Evolutionary conservation across 2,329 filamentous ascomycete genomes (phyloP), one percentile per base, ranked within the genome.

Genomic region (Botrytis deweyae): DNA sequence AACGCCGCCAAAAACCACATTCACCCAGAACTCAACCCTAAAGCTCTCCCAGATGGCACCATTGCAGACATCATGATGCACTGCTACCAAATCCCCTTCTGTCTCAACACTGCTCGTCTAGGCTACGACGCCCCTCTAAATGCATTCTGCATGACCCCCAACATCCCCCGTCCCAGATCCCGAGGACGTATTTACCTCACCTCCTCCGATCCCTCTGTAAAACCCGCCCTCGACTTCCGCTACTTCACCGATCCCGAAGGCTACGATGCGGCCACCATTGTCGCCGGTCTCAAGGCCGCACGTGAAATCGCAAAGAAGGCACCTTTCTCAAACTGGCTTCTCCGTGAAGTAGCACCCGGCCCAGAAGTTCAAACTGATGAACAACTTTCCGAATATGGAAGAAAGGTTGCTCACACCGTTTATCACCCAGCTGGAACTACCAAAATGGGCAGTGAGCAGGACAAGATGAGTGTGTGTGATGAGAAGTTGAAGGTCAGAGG

Each of bases 41-140:
- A 77, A 29, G 83, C 81, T 9, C 80, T 88, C 59, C 82, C 84
- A 2, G 93, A 97, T 78, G 92, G 92, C 70, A 88, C 92, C 75
- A 91, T 93, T 72, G 92, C 92, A 76, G 94, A 97, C 81, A 85
- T 97, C 80, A 97, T 97, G 94, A 96, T 96, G 92, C 94, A 97
- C 85, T 97, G 94, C 88, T 97, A 97, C 86, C 94, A 97, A 84
- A 97, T 97, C 78, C 94, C 94, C 72, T 97, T 97, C 84, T 93
- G 91, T 76, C 89, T 94, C 78, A 97, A 97, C 87, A 97, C 94
- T 1, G 85, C 88, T 72, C 90, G 93, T 59, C 87, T 97, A 18
- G 94, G 94, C 77, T 97, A 90, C 80, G 79, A 80, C 42, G 79
- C 78, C 2, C 82, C 83, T 5, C 81, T 84, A 73, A 86, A 90